These are phyloP conservation scores for Achaetomium macrosporum DNA, from an alignment of 2,329 filamentous ascomycete species.

Conservation along the genomic window DNA sequence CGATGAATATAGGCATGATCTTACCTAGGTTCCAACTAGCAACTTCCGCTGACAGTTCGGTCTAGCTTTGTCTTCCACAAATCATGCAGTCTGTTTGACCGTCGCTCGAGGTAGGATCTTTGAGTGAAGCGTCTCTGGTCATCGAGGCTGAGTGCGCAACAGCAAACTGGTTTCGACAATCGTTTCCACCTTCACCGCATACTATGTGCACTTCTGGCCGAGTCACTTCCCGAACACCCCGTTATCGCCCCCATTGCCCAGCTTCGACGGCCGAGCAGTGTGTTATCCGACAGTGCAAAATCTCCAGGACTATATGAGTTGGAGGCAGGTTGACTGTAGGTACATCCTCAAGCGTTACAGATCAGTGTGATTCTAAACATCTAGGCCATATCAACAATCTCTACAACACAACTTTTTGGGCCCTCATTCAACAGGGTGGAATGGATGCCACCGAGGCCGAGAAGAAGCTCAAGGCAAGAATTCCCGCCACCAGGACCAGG, in stretches of 20 bases:
- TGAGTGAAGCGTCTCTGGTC: neutral
- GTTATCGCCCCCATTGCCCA: conserved; percentile 70
- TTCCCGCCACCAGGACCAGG: neutral
- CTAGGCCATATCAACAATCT: conserved; percentile 94
- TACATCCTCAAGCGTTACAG: conserved; percentile 6
- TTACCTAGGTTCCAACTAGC: conserved; percentile 20
- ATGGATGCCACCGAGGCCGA: conserved; percentile 76
- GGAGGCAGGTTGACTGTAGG: conserved; percentile 93
- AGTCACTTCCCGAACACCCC: conserved; percentile 65
- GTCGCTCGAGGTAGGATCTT: conserved; percentile 61
- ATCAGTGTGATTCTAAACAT: conserved; percentile 17
- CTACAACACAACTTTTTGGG: conserved; percentile 97
- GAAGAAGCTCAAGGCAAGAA: conserved; percentile 63
- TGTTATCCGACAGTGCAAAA: conserved; percentile 79
- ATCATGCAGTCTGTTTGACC: conserved; percentile 74
- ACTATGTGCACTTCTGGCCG: conserved; percentile 80
- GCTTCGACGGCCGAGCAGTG: conserved; percentile 88
- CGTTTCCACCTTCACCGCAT: conserved; percentile 87
- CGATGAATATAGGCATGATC: conserved; percentile 73
- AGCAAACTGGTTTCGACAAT: conserved; percentile 90
- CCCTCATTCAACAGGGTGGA: conserved; percentile 71
- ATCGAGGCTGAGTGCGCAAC: conserved; percentile 3
- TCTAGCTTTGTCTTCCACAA: conserved; percentile 83
- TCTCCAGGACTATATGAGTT: conserved; percentile 89
- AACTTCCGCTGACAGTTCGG: conserved; percentile 8